Evolutionary conservation across 192 early-diverging fungal species (phyloP), one percentile per base, ranked within the genome.

Genomic region (Paraglomus occultum): DNA sequence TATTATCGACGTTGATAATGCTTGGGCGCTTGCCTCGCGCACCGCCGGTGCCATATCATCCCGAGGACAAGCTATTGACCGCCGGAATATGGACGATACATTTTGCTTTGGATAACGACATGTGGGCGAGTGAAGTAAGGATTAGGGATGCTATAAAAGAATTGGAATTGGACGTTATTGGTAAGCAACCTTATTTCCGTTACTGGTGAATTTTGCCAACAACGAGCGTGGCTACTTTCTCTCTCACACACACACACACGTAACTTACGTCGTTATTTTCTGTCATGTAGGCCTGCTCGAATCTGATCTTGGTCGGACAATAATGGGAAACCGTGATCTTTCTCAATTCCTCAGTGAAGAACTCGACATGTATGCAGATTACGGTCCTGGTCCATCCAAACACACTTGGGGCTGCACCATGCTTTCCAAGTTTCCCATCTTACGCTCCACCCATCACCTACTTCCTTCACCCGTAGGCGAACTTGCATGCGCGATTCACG

Each of bases 351-450:
- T 93, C 69, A 83, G 83, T 46, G 91, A 93, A 71, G 87, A 90
- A 66, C 81, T 93, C 6, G 82, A 84, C 57, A 88, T 87, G 75
- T 91, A 93, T 73, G 78, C 87, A 18, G 91, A 93, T 78, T 93
- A 90, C 75, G 91, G 91, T 14, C 91, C 91, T 52, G 87, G 89
- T n/a, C 87, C 90, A 8, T 87, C 86, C 71, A 91, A 93, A 79
- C 91, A 93, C 79, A 93, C 91, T 23, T 93, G 91, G 91, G 91
- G 91, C 8, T 93, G 91, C 70, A 78, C 87, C 3, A 87, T 93
- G 85, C 85, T 93, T 57, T 93, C 91, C 43, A 91, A 91, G 74
- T 93, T 91, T 80, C 91, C 88, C n/a, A 93, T 93, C 66, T 73
- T 83, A 67, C 79, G 78, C 38, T 91, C 90, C 15, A 80, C 79